Conservation (phyloP, 805 yeast genomes). For the Candida sanyiensis region DNA sequence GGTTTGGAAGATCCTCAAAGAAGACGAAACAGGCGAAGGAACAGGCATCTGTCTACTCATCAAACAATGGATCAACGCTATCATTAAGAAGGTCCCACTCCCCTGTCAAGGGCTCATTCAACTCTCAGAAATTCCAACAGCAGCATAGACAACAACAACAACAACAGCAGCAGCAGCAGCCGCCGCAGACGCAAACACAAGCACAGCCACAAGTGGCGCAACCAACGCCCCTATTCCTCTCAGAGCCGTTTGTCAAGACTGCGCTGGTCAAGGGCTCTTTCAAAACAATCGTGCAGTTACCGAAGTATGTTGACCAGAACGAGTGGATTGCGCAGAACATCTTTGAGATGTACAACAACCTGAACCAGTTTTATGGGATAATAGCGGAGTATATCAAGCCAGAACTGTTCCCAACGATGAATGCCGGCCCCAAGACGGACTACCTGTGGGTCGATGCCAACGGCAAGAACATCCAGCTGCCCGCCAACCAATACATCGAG, state of each 20-base stretch:
- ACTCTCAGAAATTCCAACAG: conserved; percentile 24
- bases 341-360: conserved; percentile 80
- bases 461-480: conserved; percentile 77
- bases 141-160: conserved; percentile 22
- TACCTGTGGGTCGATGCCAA: conserved; percentile 85
- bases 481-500: conserved; percentile 91
- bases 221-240: conserved; percentile 50
- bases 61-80: conserved; percentile 40
- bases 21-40: conserved; percentile 36
- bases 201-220: conserved; percentile 17
- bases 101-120: conserved; percentile 27
- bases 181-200: conserved; percentile 19
- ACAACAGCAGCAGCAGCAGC: conserved; percentile 17
- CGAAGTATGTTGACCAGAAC: conserved; percentile 87
- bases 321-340: conserved; percentile 96
- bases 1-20: conserved; percentile 54
- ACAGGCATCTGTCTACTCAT: conserved; percentile 30
- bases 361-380: conserved; percentile 87
- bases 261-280: conserved; percentile 95
- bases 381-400: conserved; percentile 88
- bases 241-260: conserved; percentile 90
- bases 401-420: conserved; percentile 87
- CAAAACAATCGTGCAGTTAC: conserved; percentile 90
- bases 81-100: conserved; percentile 44
- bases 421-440: conserved; percentile 88